Evolutionary conservation across 768 basidiomycete species (phyloP).

Genomic region (Clitopilus hobsonii): DNA sequence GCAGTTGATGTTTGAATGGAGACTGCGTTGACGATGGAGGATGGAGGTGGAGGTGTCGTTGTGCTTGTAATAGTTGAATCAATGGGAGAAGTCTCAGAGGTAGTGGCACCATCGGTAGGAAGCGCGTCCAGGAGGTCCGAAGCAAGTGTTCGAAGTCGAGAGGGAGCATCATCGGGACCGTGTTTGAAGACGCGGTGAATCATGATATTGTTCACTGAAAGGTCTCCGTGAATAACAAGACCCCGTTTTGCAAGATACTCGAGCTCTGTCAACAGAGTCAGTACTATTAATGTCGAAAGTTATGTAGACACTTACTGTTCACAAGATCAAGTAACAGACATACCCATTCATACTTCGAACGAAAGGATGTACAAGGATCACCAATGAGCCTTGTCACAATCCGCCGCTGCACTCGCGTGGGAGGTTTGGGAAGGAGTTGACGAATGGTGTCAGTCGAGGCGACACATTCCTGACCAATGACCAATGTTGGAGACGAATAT

Average conservation of each 20-base stretch:
- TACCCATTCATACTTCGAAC: conserved; percentile 8
- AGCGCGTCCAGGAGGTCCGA: background rate
- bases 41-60: background rate
- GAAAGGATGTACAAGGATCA: conserved; percentile 9
- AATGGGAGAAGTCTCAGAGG: background rate
- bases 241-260: background rate
- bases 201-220: background rate
- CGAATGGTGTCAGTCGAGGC: background rate
- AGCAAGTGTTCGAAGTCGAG: background rate
- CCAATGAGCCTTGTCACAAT: conserved; percentile 8
- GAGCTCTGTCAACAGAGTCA: background rate
- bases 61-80: background rate
- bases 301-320: conserved; percentile 7
- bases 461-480: conserved; percentile 1
- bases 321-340: conserved; percentile 3
- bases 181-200: background rate
- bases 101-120: background rate
- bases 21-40: background rate
- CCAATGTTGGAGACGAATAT: background rate
- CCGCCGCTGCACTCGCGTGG: conserved; percentile 3
- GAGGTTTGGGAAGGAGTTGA: background rate
- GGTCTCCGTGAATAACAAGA: background rate
- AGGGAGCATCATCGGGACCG: background rate
- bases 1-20: background rate
- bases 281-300: too few relatives aligned